These are phyloP conservation scores for Phytopythium chamaehyphon DNA, from an alignment of 352 stramenopile genomes.

Conservation along the genomic window DNA sequence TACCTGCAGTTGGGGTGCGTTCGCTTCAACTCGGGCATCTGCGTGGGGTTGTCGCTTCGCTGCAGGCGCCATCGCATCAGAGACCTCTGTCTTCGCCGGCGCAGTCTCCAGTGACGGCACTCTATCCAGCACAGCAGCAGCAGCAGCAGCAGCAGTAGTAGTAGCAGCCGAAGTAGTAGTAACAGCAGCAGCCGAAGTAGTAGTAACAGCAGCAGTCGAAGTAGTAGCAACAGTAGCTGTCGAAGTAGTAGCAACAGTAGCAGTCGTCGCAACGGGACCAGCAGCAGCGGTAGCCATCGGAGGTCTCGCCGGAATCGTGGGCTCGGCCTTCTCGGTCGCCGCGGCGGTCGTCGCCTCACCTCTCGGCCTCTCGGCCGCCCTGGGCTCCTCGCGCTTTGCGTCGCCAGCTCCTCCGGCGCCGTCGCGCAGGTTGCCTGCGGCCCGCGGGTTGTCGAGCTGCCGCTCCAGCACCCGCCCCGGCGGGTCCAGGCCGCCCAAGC, in stretches of 20 bases:
- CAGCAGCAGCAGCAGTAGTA: background rate
- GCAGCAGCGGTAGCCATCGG: background rate
- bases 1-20: too few relatives aligned
- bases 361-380: background rate
- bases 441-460: background rate
- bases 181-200: too few relatives aligned
- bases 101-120: too few relatives aligned
- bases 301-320: constrained; percentile 7
- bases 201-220: background rate
- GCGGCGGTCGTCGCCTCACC: constrained; percentile 2
- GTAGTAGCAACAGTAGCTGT: background rate
- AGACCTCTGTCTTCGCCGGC: too few relatives aligned
- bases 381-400: background rate
- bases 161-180: background rate
- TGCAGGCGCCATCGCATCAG: too few relatives aligned
- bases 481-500: background rate
- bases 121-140: too few relatives aligned
- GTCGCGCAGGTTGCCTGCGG: background rate
- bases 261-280: background rate
- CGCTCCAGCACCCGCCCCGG: background rate
- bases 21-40: too few relatives aligned
- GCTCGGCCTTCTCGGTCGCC: constrained; percentile 4
- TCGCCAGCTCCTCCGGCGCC: background rate
- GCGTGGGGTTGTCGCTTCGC: too few relatives aligned
- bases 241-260: background rate